phyloP scores from a whole-genome alignment of 345 rosid species.

The Draba incana region DNA sequence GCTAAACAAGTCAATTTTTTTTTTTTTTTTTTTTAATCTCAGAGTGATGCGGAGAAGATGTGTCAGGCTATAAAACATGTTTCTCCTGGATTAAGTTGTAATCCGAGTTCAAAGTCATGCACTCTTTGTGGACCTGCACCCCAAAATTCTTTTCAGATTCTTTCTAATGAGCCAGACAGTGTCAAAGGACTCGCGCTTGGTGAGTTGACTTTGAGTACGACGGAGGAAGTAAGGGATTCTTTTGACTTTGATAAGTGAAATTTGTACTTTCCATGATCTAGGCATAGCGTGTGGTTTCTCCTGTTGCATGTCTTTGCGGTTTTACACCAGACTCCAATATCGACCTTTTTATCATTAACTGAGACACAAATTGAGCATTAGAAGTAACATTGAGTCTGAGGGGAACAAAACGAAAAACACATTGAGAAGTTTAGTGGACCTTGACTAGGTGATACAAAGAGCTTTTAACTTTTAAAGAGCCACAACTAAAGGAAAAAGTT shows the following conservation, averaged over 20 bases:
- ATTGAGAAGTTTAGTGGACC: not conserved
- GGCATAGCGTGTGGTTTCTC: conserved; percentile 14
- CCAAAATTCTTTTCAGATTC: conserved; percentile 61
- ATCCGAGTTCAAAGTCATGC: conserved; percentile 48
- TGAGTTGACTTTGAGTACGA: conserved; percentile 47
- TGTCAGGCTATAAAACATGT: conserved; percentile 52
- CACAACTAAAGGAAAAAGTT: not conserved
- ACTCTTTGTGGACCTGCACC: conserved; percentile 51
- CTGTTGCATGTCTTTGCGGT: conserved; percentile 19
- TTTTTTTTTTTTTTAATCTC: conserved; percentile 18
- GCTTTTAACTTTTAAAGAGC: not conserved
- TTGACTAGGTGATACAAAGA: conserved; percentile 4
- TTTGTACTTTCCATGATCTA: conserved; percentile 12
- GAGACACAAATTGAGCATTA: conserved; percentile 6
- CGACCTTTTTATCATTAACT: not conserved
- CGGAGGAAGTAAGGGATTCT: conserved; percentile 58
- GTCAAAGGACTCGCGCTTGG: conserved; percentile 36
- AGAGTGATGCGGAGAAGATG: conserved; percentile 77
- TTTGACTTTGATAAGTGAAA: conserved; percentile 31
- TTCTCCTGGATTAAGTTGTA: conserved; percentile 47
- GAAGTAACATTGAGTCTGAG: not conserved
- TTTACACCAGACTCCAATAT: not conserved
- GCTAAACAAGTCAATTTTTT: conserved; percentile 14
- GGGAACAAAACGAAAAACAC: not conserved
- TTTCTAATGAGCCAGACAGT: conserved; percentile 48